Percentiles rank a stretch among this genome's conserved stretches.
Conservation (phyloP, 148 eudicot species). For the Agrostemma githago region DNA sequence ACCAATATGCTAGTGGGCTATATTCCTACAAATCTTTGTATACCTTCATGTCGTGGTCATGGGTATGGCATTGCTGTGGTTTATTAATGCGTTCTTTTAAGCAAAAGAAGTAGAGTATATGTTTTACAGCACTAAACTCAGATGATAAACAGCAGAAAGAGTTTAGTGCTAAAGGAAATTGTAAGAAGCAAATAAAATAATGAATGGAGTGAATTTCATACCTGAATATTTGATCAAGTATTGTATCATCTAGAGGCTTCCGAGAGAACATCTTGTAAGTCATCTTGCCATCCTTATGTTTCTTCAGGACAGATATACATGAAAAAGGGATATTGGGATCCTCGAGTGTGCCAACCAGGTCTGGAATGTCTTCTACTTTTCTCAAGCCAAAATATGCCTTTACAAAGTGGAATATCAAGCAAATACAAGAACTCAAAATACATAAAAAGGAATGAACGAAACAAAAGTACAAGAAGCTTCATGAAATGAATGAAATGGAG, state of each 20-base stretch:
- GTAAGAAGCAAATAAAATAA: not conserved
- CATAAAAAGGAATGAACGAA: not conserved
- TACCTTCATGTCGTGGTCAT: no score
- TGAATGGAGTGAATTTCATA: conserved; percentile 20
- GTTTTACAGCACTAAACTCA: no score
- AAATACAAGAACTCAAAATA: not conserved
- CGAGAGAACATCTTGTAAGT: conserved; percentile 90
- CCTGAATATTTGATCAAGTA: conserved; percentile 79
- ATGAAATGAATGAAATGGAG: not conserved
- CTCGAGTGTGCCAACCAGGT: conserved; percentile 76
- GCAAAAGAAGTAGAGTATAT: no score
- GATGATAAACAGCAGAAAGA: no score
- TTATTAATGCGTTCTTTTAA: no score
- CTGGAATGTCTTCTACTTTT: conserved; percentile 51
- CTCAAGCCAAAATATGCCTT: conserved; percentile 78
- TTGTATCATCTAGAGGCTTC: conserved; percentile 56
- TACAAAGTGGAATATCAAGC: conserved; percentile 17
- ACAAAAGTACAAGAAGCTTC: no score
- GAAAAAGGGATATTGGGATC: conserved; percentile 71
- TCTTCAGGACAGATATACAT: conserved; percentile 66
- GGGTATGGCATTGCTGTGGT: no score
- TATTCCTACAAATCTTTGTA: no score
- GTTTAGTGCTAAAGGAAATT: not conserved
- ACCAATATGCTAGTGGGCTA: no score
- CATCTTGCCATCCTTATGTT: conserved; percentile 48